Evolutionary conservation across 2,329 filamentous ascomycete species (phyloP).

Genomic region (Pseudocercospora crystallina): DNA sequence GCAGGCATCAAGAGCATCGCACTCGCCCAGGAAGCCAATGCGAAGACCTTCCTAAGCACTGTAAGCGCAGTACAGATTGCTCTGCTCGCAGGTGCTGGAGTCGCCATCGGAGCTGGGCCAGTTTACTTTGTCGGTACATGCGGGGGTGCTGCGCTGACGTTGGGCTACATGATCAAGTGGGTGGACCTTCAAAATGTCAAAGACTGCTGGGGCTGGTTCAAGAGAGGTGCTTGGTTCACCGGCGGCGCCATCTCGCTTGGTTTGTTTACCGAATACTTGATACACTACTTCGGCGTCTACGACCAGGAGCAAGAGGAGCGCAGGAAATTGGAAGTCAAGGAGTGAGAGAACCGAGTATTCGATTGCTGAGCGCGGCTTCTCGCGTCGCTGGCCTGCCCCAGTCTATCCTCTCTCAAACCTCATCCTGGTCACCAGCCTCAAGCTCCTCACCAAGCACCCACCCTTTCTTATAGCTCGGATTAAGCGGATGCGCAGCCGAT

Average conservation of each 20-base stretch:
- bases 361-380: too few relatives aligned
- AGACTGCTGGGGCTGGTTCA: conserved; percentile 67
- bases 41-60: conserved; percentile 71
- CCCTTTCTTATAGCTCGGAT: too few relatives aligned
- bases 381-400: too few relatives aligned
- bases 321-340: too few relatives aligned
- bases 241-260: conserved; percentile 60
- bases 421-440: too few relatives aligned
- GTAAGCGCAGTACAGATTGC: conserved; percentile 68
- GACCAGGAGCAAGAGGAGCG: not conserved
- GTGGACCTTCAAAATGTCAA: conserved; percentile 58
- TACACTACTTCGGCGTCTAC: conserved; percentile 17
- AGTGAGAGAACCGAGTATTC: too few relatives aligned
- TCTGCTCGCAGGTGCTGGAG: conserved; percentile 68
- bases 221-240: conserved; percentile 61
- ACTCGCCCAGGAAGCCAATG: conserved; percentile 72
- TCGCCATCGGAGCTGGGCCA: conserved; percentile 59
- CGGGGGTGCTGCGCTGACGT: conserved; percentile 55
- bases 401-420: too few relatives aligned
- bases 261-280: conserved; percentile 54
- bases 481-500: too few relatives aligned
- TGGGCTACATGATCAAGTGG: conserved; percentile 60
- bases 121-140: conserved; percentile 60
- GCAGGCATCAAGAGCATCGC: conserved; percentile 88
- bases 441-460: too few relatives aligned